Conservation (phyloP, 2,329 filamentous ascomycete genomes). For the Fusarium clavum region DNA sequence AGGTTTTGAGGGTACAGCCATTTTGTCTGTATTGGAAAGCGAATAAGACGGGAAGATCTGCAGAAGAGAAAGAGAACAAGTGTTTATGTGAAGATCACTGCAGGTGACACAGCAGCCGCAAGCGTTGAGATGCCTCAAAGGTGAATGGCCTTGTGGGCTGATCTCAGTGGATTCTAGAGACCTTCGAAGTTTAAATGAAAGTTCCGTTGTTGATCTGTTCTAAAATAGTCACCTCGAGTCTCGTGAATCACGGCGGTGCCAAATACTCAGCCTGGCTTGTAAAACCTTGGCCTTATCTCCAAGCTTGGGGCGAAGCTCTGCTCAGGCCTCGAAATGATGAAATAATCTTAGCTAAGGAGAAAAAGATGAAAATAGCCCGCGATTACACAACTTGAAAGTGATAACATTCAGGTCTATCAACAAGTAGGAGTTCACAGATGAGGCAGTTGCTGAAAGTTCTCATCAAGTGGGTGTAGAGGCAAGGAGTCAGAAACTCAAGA, state of each 20-base stretch:
- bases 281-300: not conserved
- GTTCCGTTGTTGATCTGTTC: not conserved
- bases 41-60: not conserved
- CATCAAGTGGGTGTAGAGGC: not conserved
- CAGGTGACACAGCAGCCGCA: conserved; percentile 1
- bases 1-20: not conserved
- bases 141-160: not conserved
- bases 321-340: not conserved
- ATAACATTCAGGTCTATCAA: not conserved
- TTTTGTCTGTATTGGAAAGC: not conserved
- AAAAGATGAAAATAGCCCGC: not conserved
- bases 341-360: not conserved
- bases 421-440: not conserved
- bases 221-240: not conserved
- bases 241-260: not conserved
- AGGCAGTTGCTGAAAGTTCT: not conserved
- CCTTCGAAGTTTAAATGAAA: not conserved
- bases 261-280: not conserved
- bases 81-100: not conserved
- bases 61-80: not conserved
- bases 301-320: not conserved
- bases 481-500: not conserved
- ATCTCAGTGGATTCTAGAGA: not conserved
- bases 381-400: not conserved
- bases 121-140: not conserved